Base-by-base conservation (phyloP, 1,284 basidiomycete species). In the Schizopora paradoxa region DNA sequence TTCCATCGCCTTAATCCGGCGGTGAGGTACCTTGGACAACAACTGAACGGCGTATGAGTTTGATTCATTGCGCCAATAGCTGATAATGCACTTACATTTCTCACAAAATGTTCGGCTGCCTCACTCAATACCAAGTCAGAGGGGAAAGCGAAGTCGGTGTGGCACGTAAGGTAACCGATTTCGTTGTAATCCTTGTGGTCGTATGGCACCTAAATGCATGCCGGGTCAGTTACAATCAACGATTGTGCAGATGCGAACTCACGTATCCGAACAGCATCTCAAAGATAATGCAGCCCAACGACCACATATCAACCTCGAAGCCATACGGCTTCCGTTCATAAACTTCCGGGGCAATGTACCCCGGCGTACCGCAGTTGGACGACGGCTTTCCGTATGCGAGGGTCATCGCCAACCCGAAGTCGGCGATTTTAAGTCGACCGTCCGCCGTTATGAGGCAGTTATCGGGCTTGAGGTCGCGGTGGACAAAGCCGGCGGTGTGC, bases 401-500 rank as follows among this genome's bases (percentile, higher is more conserved):
- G 46, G 18, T 31, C 14, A 78, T 74, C 4, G 79, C 77, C n/a
- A 81, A 64, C 32, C 79, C 79, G 58, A 81, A 81, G 60, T 82
- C 79, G 18, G 77, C 78, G 22, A 82, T 72, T 61, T 80, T 80
- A 63, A 77, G 72, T 56, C 74, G 26, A 31, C 61, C 59, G 55
- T 58, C 63, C 40, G 63, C 63, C 57, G 74, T 73, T 38, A 77
- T 62, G 10, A 82, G 64, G 43, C 81, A 79, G 56, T 82, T 82
- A 61, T 78, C 76, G 21, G 79, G 79, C 58, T 82, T 81, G 58
- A 82, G 76, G 57, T 82, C 79, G 23, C 79, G 70, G 61, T 82
- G 79, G 18, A 81, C 75, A 54, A 82, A 79, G 57, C 77, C 77
- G n/a, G n/a, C n/a, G n/a, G n/a, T n/a, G n/a, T n/a, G n/a, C n/a